Evolutionary conservation across 495 filamentous ascomycete genomes (phyloP).

Genomic region (Xylaria longipes): DNA sequence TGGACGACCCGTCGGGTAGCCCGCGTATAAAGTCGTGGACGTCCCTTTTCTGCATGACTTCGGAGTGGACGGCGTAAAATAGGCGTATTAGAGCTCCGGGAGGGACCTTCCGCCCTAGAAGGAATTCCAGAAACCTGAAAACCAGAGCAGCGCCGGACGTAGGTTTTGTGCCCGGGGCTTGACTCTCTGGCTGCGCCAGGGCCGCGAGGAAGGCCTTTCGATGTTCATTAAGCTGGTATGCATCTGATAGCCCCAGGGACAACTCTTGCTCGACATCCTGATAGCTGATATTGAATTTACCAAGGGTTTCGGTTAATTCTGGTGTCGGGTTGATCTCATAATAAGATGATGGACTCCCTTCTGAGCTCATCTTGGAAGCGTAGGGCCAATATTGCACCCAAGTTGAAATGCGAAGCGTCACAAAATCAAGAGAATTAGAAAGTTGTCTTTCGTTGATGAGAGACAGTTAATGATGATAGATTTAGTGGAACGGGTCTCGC

Average conservation of each 20-base stretch:
- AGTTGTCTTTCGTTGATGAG: neutral
- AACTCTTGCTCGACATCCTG: slow-evolving; percentile 21
- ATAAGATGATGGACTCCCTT: slow-evolving; percentile 17
- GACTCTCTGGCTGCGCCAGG: slow-evolving; percentile 2
- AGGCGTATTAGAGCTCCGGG: slow-evolving; percentile 15
- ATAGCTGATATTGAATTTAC: slow-evolving; percentile 15
- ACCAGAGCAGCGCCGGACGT: slow-evolving; percentile 9
- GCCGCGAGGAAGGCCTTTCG: slow-evolving; percentile 3
- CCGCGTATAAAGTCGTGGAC: slow-evolving; percentile 15
- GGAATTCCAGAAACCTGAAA: slow-evolving; percentile 14
- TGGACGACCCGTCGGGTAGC: slow-evolving; percentile 5
- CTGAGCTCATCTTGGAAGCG: slow-evolving; percentile 9
- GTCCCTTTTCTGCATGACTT: slow-evolving; percentile 17
- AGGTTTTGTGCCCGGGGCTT: neutral
- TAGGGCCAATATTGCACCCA: neutral
- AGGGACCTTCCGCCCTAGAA: slow-evolving; percentile 7
- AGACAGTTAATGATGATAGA: neutral
- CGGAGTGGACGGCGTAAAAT: slow-evolving; percentile 13
- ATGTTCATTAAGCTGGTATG: slow-evolving; percentile 11
- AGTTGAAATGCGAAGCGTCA: neutral
- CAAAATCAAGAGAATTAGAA: neutral
- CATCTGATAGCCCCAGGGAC: slow-evolving; percentile 11
- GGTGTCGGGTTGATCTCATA: slow-evolving; percentile 23
- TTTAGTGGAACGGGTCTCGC: neutral
- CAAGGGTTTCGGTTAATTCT: slow-evolving; percentile 16